Conservation (phyloP, 2,329 filamentous ascomycete genomes). For the Cercospora nicotianae region DNA sequence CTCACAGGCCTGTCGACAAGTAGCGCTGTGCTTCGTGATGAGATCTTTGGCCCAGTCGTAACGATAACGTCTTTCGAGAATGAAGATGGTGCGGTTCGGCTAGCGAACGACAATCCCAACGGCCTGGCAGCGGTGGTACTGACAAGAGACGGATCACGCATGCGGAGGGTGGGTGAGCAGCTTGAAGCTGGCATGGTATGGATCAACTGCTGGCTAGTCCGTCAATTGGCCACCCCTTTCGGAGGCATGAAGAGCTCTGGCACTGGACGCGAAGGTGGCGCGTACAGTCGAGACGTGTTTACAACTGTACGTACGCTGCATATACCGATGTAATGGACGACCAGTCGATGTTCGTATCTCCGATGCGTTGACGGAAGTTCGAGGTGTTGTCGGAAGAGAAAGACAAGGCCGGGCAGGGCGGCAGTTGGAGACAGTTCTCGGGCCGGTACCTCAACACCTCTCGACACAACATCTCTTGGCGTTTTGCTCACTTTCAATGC, state of each 20-base stretch:
- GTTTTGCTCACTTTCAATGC: background rate
- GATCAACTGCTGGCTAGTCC: constrained; percentile 19
- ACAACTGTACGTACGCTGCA: constrained; percentile 17
- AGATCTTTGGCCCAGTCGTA: constrained; percentile 43
- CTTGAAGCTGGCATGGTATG: constrained; percentile 17
- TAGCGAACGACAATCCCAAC: constrained; percentile 36
- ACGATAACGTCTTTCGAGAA: constrained; percentile 39
- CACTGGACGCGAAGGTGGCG: constrained; percentile 18
- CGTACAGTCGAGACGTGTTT: constrained; percentile 20
- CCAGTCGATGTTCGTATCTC: background rate
- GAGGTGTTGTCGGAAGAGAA: background rate
- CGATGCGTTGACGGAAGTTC: background rate
- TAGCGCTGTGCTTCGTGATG: constrained; percentile 38
- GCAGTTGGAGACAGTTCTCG: background rate
- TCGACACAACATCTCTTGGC: background rate
- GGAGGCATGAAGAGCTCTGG: constrained; percentile 20
- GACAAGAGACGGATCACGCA: constrained; percentile 15
- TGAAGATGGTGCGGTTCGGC: constrained; percentile 38
- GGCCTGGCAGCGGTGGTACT: constrained; percentile 19
- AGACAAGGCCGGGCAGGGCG: background rate
- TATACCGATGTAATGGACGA: constrained; percentile 16
- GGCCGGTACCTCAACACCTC: background rate
- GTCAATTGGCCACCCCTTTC: constrained; percentile 16
- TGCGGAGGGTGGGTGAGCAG: constrained; percentile 19
- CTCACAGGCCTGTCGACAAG: constrained; percentile 46